phyloP scores from a whole-genome alignment of 495 filamentous ascomycete genomes.

The Xylaria palmicola region DNA sequence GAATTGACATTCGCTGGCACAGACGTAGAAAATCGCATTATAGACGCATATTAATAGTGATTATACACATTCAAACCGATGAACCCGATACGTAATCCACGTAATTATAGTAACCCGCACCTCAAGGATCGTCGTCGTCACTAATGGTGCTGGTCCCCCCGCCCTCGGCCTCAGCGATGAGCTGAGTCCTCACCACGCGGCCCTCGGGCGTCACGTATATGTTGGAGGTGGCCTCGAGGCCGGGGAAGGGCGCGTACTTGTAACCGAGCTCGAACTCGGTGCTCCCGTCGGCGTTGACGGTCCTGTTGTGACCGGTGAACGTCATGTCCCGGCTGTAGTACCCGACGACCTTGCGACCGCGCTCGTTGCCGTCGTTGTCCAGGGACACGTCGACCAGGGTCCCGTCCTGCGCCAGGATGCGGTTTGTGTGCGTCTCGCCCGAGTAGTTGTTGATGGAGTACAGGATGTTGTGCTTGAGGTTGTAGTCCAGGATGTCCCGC shows the following conservation, averaged over 20 bases:
- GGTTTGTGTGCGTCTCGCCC: conserved; percentile 55
- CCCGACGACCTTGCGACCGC: conserved; percentile 41
- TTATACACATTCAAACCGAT: too few relatives aligned
- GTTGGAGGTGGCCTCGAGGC: conserved; percentile 44
- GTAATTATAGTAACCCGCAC: too few relatives aligned
- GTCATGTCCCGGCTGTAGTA: conserved; percentile 50
- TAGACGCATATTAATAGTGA: not conserved
- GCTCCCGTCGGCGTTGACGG: conserved; percentile 42
- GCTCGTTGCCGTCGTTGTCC: conserved; percentile 51
- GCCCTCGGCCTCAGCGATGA: conserved; percentile 50
- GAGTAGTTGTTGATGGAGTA: conserved; percentile 57
- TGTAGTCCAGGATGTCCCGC: conserved; percentile 31
- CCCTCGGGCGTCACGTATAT: conserved; percentile 51
- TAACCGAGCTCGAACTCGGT: conserved; percentile 50
- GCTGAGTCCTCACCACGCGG: conserved; percentile 46
- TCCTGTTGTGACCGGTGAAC: conserved; percentile 54
- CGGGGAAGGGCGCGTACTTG: conserved; percentile 51
- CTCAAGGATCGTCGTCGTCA: conserved; percentile 28
- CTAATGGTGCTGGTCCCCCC: conserved; percentile 52
- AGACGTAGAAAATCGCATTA: not conserved
- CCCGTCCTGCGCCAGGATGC: conserved; percentile 54
- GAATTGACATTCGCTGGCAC: too few relatives aligned
- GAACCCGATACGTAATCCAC: too few relatives aligned
- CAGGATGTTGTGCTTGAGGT: conserved; percentile 51
- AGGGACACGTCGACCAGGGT: conserved; percentile 51